phyloP scores from a whole-genome alignment of 2,329 filamentous ascomycete species.

The Chaetomiaceae sp. region DNA sequence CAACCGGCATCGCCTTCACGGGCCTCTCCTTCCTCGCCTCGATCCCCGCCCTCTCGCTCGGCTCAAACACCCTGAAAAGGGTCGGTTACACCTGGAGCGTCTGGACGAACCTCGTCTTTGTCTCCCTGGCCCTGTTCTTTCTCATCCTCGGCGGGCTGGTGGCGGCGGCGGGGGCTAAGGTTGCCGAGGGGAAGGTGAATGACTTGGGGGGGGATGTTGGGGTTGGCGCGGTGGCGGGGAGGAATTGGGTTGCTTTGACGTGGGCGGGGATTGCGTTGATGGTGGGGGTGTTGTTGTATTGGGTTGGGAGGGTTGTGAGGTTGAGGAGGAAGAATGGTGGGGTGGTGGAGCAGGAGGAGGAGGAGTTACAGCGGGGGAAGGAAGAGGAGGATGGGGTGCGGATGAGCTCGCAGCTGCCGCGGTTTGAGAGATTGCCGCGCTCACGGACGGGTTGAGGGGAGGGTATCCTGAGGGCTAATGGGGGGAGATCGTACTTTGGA shows the following conservation, averaged over 20 bases:
- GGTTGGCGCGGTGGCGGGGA: conserved; percentile 12
- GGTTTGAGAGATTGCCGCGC: too few relatives aligned
- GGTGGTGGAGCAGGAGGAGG: background rate
- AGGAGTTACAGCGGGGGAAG: too few relatives aligned
- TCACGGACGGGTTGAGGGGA: too few relatives aligned
- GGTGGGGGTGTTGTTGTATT: conserved; percentile 13
- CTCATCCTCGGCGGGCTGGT: conserved; percentile 13
- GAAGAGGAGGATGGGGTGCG: too few relatives aligned
- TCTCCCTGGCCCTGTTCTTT: background rate
- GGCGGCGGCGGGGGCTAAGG: conserved; percentile 8
- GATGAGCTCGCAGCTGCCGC: too few relatives aligned
- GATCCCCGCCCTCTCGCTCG: conserved; percentile 11
- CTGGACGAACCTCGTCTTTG: conserved; percentile 13
- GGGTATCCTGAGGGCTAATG: too few relatives aligned
- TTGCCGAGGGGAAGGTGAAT: conserved; percentile 10
- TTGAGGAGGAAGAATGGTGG: conserved; percentile 4
- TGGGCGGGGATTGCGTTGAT: conserved; percentile 18
- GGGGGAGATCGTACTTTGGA: too few relatives aligned
- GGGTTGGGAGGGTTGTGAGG: conserved; percentile 4
- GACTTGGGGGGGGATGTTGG: conserved; percentile 10
- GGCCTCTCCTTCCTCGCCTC: conserved; percentile 19
- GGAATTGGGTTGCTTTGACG: conserved; percentile 9
- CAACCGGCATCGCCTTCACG: conserved; percentile 19
- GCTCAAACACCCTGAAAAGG: background rate
- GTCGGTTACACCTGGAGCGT: background rate